Evolutionary conservation across 768 basidiomycete genomes (phyloP).

Genomic region (Boletus speciosus): DNA sequence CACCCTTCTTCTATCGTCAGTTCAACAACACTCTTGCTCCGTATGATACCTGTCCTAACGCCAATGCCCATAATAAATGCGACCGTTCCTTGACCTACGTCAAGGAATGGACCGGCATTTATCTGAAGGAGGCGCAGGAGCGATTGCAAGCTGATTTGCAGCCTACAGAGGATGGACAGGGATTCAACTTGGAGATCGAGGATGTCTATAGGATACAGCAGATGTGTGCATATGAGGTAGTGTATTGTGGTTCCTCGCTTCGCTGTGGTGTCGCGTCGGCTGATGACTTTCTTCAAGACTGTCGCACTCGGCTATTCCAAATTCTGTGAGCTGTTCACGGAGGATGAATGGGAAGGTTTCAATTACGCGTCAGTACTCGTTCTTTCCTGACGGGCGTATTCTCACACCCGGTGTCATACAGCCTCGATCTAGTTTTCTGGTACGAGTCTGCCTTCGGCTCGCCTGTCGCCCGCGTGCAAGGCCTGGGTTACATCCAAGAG

Average conservation of each 20-base stretch:
- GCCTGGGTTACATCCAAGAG: conserved; percentile 80
- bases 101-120: conserved; percentile 63
- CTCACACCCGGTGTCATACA: conserved; percentile 1
- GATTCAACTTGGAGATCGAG: conserved; percentile 59
- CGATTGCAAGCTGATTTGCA: conserved; percentile 56
- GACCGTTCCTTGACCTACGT: conserved; percentile 60
- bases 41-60: conserved; percentile 78
- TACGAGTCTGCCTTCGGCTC: conserved; percentile 81
- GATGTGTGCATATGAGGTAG: conserved; percentile 81
- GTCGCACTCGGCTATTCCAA: conserved; percentile 89
- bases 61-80: conserved; percentile 41
- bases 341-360: conserved; percentile 92
- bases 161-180: conserved; percentile 27
- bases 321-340: conserved; percentile 88
- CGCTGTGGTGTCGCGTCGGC: not conserved
- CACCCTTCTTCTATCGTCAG: conserved; percentile 25
- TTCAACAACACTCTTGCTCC: conserved; percentile 87
- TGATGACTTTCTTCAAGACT: conserved; percentile 48
- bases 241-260: not conserved
- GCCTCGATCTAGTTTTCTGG: conserved; percentile 26
- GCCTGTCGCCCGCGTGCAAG: conserved; percentile 71
- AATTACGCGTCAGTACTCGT: conserved; percentile 64
- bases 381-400: not conserved
- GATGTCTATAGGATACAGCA: conserved; percentile 79
- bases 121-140: conserved; percentile 61